phyloP scores from a whole-genome alignment of 2,329 filamentous ascomycete species.

The Colletotrichum ledebouriae region DNA sequence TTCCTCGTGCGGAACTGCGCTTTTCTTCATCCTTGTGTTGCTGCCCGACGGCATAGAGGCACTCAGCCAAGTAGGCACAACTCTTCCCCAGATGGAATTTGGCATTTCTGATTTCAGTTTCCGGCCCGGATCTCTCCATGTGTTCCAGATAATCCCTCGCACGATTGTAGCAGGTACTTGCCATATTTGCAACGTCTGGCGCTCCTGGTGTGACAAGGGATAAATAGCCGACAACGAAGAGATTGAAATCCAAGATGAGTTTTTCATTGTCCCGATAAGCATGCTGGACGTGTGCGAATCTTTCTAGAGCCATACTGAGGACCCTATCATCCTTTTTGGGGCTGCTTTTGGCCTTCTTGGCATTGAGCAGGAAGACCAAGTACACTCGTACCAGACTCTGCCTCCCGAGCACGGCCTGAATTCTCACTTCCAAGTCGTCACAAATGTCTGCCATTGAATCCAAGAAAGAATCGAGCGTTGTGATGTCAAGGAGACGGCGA shows the following conservation, averaged over 20 bases:
- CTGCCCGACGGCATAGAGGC: slow-evolving; percentile 10
- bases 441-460: slow-evolving; percentile 12
- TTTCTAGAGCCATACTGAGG: not conserved
- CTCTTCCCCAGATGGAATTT: slow-evolving; percentile 9
- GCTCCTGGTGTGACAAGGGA: slow-evolving; percentile 13
- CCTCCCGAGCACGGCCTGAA: slow-evolving; percentile 10
- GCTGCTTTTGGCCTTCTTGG: slow-evolving; percentile 21
- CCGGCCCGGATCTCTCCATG: not conserved
- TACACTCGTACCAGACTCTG: slow-evolving; percentile 22
- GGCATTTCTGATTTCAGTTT: not conserved
- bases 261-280: not conserved
- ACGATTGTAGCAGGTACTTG: slow-evolving; percentile 10
- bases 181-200: slow-evolving; percentile 17
- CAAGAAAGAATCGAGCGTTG: not conserved
- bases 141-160: not conserved
- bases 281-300: slow-evolving; percentile 1
- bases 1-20: slow-evolving; percentile 1
- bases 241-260: slow-evolving; percentile 26
- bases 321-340: slow-evolving; percentile 11
- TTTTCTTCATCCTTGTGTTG: not conserved
- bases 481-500: slow-evolving; percentile 2
- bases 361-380: slow-evolving; percentile 24
- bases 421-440: slow-evolving; percentile 8
- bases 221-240: slow-evolving; percentile 22
- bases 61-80: slow-evolving; percentile 31